Conservation (phyloP, 2,329 filamentous ascomycete species). For the Hortaea sp. region DNA sequence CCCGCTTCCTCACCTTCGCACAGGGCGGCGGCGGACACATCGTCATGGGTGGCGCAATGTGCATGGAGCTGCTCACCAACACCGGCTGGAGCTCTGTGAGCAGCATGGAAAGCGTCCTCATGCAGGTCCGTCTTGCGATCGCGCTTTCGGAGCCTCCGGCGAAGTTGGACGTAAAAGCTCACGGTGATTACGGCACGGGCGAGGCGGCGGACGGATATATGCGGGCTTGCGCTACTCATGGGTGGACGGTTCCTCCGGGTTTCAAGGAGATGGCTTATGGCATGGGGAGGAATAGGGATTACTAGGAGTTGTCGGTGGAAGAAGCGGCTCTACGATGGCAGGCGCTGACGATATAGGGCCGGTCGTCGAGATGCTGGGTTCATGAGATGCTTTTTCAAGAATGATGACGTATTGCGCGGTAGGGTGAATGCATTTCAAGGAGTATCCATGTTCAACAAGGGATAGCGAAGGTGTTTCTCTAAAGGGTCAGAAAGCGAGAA, state of each 20-base stretch:
- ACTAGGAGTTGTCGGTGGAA: too few relatives aligned
- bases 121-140: constrained; percentile 73
- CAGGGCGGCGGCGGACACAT: constrained; percentile 76
- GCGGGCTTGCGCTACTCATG: constrained; percentile 57
- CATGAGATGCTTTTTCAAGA: too few relatives aligned
- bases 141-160: constrained; percentile 60
- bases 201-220: constrained; percentile 68
- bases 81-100: constrained; percentile 68
- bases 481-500: too few relatives aligned
- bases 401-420: too few relatives aligned
- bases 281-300: neutral
- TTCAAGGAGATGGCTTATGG: constrained; percentile 39
- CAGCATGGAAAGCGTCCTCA: constrained; percentile 66
- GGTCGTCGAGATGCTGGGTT: too few relatives aligned
- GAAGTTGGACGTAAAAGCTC: constrained; percentile 41
- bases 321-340: too few relatives aligned
- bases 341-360: too few relatives aligned
- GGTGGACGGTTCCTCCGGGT: constrained; percentile 61
- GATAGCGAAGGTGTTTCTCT: too few relatives aligned
- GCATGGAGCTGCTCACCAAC: constrained; percentile 67
- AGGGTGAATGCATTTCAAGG: too few relatives aligned
- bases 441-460: too few relatives aligned
- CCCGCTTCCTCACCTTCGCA: constrained; percentile 63
- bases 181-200: constrained; percentile 46
- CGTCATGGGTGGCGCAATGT: constrained; percentile 72